Base-by-base conservation (phyloP, 495 filamentous ascomycete genomes). In the Ramalina peruviana region DNA sequence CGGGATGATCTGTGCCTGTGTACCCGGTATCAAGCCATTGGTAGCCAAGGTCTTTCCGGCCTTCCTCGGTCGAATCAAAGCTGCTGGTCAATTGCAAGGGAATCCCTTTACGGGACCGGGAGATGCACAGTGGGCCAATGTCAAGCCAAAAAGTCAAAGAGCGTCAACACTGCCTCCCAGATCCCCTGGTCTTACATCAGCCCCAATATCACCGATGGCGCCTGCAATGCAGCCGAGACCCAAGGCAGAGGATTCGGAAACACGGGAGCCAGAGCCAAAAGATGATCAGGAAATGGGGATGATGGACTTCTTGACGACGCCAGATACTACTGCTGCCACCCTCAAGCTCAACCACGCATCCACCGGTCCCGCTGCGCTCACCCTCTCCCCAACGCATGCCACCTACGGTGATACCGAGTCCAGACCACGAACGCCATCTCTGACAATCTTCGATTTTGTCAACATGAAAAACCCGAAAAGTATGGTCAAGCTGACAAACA, bases 11-110 rank as follows among this genome's bases (percentile, higher is more conserved):
- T 92, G 85, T 51, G 88, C 80, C 43, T 94, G 87, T 57, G 81
- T 94, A 25, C 89, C 88, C 13, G 89, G 83, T 17, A 67, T 94
- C 54, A 96, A 94, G 58, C 89, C 89, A 13, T 71, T 96, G 16
- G 79, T 87, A 49, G 76, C 85, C 40, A 76, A 77, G 10, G 74
- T 92, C 43, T 62, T 90, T 20, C 89, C 89, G 4, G 71, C 76
- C 40, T 72, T 92, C 67, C 72, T 92, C 33, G 72, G 71, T 21
- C 71, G 74, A 52, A 63, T 64, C 13, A 62, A 67, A 15, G 69
- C 70, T 21, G 44, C 51, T 9, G 47, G 53, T 36, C 43, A 51
- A 0, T 26, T 52, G 20, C 41, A 36, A 19, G 56, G 56, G 1
- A 50, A 55, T 36, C 49, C 50, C 13, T 55, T 53, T 38, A 45